Conservation (phyloP, 176 grass and related monocot species). For the Pharus latifolius region DNA sequence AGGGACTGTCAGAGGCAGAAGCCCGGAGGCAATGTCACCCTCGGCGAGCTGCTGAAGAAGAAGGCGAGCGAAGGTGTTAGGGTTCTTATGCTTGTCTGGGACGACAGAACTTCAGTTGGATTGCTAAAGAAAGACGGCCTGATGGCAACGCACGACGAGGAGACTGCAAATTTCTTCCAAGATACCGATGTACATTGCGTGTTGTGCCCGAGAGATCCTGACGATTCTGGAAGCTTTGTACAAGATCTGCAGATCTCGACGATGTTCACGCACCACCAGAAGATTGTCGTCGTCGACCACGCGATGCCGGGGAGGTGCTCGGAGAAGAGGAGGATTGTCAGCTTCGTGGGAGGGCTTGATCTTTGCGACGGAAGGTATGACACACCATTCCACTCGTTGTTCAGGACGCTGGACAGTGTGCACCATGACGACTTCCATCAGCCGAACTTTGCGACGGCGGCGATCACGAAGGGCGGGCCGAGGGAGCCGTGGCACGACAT, state of each 20-base stretch:
- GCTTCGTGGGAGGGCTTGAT: constrained; percentile 60
- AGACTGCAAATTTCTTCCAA: constrained; percentile 44
- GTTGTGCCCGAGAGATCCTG: constrained; percentile 45
- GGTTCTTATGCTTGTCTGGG: constrained; percentile 55
- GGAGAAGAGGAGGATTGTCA: constrained; percentile 14
- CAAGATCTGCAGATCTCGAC: constrained; percentile 56
- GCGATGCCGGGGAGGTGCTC: constrained; percentile 20
- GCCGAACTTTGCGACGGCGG: constrained; percentile 43
- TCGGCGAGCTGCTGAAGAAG: constrained; percentile 54
- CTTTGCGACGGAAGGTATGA: constrained; percentile 60
- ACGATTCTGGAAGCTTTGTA: constrained; percentile 49
- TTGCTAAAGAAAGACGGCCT: constrained; percentile 48
- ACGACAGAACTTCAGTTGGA: constrained; percentile 39
- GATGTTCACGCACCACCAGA: constrained; percentile 73
- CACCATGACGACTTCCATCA: constrained; percentile 68
- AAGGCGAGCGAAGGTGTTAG: constrained; percentile 43
- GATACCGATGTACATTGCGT: constrained; percentile 43
- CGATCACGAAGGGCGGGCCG: constrained; percentile 38
- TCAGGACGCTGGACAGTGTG: constrained; percentile 27
- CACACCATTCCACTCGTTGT: constrained; percentile 41
- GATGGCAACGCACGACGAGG: constrained; percentile 57
- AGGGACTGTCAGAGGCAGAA: constrained; percentile 22
- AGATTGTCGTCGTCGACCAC: constrained; percentile 51
- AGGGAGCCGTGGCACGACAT: constrained; percentile 72
- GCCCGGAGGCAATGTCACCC: constrained; percentile 22